Conservation (phyloP, 2,329 filamentous ascomycete genomes). For the Thermochaetoides dissita region DNA sequence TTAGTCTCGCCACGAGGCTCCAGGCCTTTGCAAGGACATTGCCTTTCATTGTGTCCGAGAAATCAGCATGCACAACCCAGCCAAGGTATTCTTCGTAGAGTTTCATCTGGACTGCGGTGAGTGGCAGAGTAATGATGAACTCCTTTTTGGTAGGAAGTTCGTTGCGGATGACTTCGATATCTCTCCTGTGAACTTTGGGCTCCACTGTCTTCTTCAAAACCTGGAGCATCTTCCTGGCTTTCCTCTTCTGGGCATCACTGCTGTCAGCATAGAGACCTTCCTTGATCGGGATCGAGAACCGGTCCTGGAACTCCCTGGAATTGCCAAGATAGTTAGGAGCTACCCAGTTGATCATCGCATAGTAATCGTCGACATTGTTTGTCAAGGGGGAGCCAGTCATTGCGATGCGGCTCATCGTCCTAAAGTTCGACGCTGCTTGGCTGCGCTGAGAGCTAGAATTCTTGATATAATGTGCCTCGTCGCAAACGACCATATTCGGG, state of each 20-base stretch:
- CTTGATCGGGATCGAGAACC: conserved; percentile 62
- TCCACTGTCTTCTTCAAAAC: conserved; percentile 58
- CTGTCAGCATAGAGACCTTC: conserved; percentile 58
- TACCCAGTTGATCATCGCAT: conserved; percentile 77
- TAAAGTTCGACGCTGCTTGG: conserved; percentile 42
- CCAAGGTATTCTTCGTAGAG: conserved; percentile 43
- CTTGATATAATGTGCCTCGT: conserved; percentile 75
- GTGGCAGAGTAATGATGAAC: conserved; percentile 62
- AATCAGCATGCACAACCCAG: conserved; percentile 2
- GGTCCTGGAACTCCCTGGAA: conserved; percentile 49
- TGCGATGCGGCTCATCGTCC: conserved; percentile 59
- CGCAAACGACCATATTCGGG: conserved; percentile 63
- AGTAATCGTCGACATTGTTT: conserved; percentile 75
- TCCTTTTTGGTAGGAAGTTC: conserved; percentile 65
- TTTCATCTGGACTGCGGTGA: conserved; percentile 49
- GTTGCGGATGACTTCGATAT: conserved; percentile 48
- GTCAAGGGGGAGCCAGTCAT: conserved; percentile 76
- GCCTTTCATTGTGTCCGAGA: conserved; percentile 1
- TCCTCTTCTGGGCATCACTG: conserved; percentile 36
- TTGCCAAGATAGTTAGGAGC: conserved; percentile 64
- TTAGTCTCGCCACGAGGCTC: conserved; percentile 29
- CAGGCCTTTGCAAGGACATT: conserved; percentile 15
- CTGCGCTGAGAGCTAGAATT: conserved; percentile 43
- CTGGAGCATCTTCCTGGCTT: conserved; percentile 50
- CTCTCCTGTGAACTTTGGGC: conserved; percentile 65